Base-by-base conservation (phyloP, 805 yeast genomes). In the Zygosaccharomyces kombuchaensis region DNA sequence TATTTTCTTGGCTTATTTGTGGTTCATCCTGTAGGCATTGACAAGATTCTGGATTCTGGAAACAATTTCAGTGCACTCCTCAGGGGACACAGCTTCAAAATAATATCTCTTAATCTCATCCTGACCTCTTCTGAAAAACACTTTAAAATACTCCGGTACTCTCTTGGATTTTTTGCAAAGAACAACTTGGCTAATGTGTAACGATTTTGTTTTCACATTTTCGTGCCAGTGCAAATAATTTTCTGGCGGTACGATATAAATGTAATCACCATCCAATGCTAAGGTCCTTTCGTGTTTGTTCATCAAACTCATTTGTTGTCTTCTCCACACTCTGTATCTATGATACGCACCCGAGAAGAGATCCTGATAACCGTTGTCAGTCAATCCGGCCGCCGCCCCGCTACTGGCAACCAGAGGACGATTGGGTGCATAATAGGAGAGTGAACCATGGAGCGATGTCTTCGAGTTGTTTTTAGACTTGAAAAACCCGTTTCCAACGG, bases 221-320 rank as follows among this genome's bases (percentile, higher is more conserved):
- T 84, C 93, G 56, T 84, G 79, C 77, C 87, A 78, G 54, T 76
- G 78, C 47, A 79, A 74, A 48, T 87, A 91, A 55, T 86, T 88
- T 6, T 89, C 82, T 0, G 97, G 96, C 57, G 67, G 67, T 4
- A 87, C 79, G 40, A 91, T 77, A 57, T 90, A 91, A 10, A 91
- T 79, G 58, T 88, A 89, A 56, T 88, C 96, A n/a, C 97, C 98
- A 65, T 91, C 98, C 31, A 91, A 78, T 1, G 93, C 89, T 26
- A 91, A 71, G 0, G 89, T 78, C 56, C 93, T 79, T 56, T 89
- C 95, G 50, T 87, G 87, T 44, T 89, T 75, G 38, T 54, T 60
- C 47, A 85, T 78, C 53, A 91, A 81, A 0, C 95, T 82, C 80
- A 84, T 78, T 17, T 89, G 90, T 56, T 90, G 91, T 48, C 93